Evolutionary conservation across 306 rosid genomes (phyloP), one percentile per base, ranked within the genome.

Genomic region (Cyamopsis tetragonoloba): DNA sequence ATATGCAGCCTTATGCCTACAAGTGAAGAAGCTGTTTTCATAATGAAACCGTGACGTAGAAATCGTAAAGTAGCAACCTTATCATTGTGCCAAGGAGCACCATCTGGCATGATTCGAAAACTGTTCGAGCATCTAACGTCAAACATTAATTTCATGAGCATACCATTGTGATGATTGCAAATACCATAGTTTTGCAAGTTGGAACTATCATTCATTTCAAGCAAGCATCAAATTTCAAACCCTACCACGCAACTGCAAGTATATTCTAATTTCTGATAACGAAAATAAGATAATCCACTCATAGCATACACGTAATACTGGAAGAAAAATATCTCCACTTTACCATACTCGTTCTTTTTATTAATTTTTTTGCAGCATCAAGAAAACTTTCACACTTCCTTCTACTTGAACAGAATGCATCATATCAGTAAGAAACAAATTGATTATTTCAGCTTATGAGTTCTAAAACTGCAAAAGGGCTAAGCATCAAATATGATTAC

Each of bases 251-350:
- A 48, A 4, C 19, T 62, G 14, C 10, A 14, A 47, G 28, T 22
- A 24, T 11, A 60, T 61, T 34, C 6, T 4, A 13, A 43, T 60
- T 43, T 43, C 9, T 43, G 47, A 43, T 10, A 13, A 30, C 9
- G 34, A 46, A 70, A 6, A 55, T 56, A 42, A 56, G 57, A 55
- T 31, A 19, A 58, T n/a, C 47, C 24, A 70, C 28, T 58, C 12
- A 19, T 19, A 31, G 43, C 58, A 6, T 30, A 8, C 6, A 38
- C 49, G 4, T 39, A 3, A 61, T 23, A 18, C 3, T 20, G 56
- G 34, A 22, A 61, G 50, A 61, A 35, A 60, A n/a, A n/a, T n/a
- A n/a, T 6, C 31, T 22, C 28, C 20, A 20, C 34, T 35, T 58
- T 35, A 58, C 46, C 46, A 63, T 5, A 79, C 60, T n/a, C 0